These are phyloP conservation scores for Camelina neglecta DNA, from an alignment of 345 rosid genomes.

Conservation along the genomic window DNA sequence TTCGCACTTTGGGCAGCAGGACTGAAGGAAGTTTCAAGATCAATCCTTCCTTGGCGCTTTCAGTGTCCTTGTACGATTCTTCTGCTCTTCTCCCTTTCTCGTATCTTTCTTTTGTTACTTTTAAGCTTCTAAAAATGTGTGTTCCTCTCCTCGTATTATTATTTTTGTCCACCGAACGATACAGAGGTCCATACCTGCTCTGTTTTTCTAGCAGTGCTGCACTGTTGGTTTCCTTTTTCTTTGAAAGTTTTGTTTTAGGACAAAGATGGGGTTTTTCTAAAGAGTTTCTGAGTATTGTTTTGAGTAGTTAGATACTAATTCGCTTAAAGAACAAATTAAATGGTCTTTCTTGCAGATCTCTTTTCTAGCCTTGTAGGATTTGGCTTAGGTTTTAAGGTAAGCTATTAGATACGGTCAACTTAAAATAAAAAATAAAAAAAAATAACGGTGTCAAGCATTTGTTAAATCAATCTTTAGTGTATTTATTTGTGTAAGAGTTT, in stretches of 20 bases:
- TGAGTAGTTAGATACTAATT: not conserved
- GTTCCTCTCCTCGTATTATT: not conserved
- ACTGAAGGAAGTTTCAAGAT: conserved; percentile 27
- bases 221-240: not conserved
- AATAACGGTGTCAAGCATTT: conserved; percentile 1
- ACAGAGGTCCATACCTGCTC: conserved; percentile 9
- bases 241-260: not conserved
- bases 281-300: not conserved
- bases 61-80: conserved; percentile 36
- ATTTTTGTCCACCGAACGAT: not conserved
- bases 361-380: conserved; percentile 14
- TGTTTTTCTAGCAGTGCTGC: not conserved
- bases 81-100: not conserved
- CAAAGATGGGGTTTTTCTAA: not conserved
- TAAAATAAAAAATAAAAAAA: not conserved
- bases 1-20: not conserved
- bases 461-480: not conserved
- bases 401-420: not conserved
- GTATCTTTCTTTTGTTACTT: not conserved
- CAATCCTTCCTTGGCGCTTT: not conserved
- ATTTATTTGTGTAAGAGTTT: conserved; percentile 11
- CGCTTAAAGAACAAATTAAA: not conserved
- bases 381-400: conserved; percentile 1
- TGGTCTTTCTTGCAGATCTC: conserved; percentile 14
- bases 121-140: not conserved